Evolutionary conservation across 768 basidiomycete species (phyloP).

Genomic region (Pulveroboletus ravenelii): DNA sequence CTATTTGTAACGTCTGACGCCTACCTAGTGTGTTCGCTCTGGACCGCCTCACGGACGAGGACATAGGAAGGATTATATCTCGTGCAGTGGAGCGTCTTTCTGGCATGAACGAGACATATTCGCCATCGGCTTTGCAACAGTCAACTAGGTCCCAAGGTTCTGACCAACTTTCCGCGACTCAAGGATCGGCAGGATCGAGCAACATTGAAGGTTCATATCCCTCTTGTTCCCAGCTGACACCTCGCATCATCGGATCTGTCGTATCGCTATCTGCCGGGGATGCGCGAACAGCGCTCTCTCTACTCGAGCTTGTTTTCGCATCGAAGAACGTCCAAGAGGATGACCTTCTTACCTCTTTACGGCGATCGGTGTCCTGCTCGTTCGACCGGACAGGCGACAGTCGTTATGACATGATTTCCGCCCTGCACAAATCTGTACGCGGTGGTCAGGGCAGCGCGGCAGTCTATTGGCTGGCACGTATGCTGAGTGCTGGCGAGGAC

Average conservation of each 20-base stretch:
- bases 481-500: conserved; percentile 79
- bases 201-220: conserved; percentile 15
- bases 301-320: conserved; percentile 64
- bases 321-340: conserved; percentile 41
- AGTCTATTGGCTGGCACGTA: conserved; percentile 84
- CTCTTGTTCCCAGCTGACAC: conserved; percentile 39
- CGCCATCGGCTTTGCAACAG: conserved; percentile 1
- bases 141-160: conserved; percentile 17
- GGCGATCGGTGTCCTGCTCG: conserved; percentile 57
- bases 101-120: conserved; percentile 6
- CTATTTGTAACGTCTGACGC: conserved; percentile 11
- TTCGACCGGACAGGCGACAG: conserved; percentile 77
- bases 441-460: conserved; percentile 75
- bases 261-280: conserved; percentile 60
- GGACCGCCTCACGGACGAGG: conserved; percentile 58
- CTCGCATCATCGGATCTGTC: conserved; percentile 45
- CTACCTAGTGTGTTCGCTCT: conserved; percentile 65
- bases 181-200: conserved; percentile 18
- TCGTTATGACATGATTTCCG: conserved; percentile 79
- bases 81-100: conserved; percentile 44
- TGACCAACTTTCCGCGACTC: conserved; percentile 10
- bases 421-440: conserved; percentile 78
- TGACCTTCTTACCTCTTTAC: conserved; percentile 51
- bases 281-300: conserved; percentile 71
- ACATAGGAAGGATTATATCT: conserved; percentile 54